Base-by-base conservation (phyloP, 495 filamentous ascomycete genomes). In the Hypoxylon crocopeplum region DNA sequence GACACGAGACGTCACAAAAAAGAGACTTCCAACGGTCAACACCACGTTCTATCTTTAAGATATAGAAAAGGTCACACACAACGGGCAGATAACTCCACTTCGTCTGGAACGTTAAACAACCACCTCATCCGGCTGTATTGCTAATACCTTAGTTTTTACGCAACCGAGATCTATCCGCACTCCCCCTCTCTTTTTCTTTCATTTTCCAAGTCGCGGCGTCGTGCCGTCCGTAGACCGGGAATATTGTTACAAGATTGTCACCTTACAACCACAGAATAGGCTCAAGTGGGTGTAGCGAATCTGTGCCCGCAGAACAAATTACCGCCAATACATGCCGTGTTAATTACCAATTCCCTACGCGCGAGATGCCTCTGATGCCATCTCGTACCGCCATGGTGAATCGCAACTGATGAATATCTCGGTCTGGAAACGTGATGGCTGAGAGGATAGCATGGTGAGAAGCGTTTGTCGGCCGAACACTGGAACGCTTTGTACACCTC, bases 121-220 rank as follows among this genome's bases (percentile, higher is more conserved):
- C 45, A 22, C 39, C 46, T 51, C 39, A 24, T 37, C 57, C 62
- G 62, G 57, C 51, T 61, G 57, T 66, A 66, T 65, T 65, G 56
- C 44, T 59, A 59, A 59, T 59, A 46, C 49, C 54, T 59, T 59
- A 55, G 25, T 53, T 40, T 33, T 27, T 38, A 24, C 27, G 5
- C 37, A 52, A 54, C 53, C 59, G 59, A 62, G 36, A 53, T 46
- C 54, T 64, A 59, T 59, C 49, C 45, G 46, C 50, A 59, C 61
- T 12, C 55, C 55, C 48, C 49, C 55, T 41, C 57, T 33, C 55
- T 37, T 39, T 40, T 38, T 41, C 41, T 20, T 53, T 29, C 38
- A 40, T 39, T 56, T 52, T 47, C 29, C 25, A 39, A 16, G n/a
- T n/a, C 49, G 38, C 38, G 16, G 29, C 41, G 39, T 52, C 48